Base-by-base conservation (phyloP, 2,329 filamentous ascomycete species). In the Juglanconis juglandina region DNA sequence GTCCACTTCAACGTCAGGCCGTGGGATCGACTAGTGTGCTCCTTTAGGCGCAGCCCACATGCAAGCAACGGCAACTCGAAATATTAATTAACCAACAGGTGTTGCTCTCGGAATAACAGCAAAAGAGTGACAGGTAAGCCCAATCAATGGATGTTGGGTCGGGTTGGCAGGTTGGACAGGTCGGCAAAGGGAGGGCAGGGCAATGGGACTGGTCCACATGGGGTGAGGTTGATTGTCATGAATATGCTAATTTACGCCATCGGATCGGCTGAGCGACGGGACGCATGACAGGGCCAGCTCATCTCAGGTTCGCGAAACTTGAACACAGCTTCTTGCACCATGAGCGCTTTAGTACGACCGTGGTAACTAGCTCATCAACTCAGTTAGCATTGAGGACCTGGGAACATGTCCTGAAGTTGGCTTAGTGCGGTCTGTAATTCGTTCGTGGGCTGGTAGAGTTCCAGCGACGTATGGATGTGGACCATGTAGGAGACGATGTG, bases 401-500 rank as follows among this genome's bases (percentile, higher is more conserved):
- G 94, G 70, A 99, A 99, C 61, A 97, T 91, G 64, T 79, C 78
- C 58, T 95, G 82, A 14, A 98, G 85, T 67, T 96, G 88, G 33
- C 88, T 86, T 14, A 98, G 79, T 0, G 87, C 88, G 59, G 84
- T 85, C 64, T 91, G 89, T 2, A 96, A 85, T 55, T 87, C 83
- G 1, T 90, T 84, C 0, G 87, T 90, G 53, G 91, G 89, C 70
- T 96, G 92, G 69, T 96, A 97, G 5, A 99, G 86, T 74, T 97
- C 93, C 66, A 98, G 88, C 9, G 89, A 95, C 42, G 91, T 91
- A 72, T 96, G 87, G 35, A 97, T 85, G 70, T 96, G 91, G 75
- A 98, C 99, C 72, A 99, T 92, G 73, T 92, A 91, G 5, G 92
- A 91, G 77, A 96, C 90, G 68, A 99, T 90, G 70, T 96, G 96